Evolutionary conservation across 495 filamentous ascomycete genomes (phyloP), one percentile per base, ranked within the genome.

Genomic region (Rostrohypoxylon terebratum): DNA sequence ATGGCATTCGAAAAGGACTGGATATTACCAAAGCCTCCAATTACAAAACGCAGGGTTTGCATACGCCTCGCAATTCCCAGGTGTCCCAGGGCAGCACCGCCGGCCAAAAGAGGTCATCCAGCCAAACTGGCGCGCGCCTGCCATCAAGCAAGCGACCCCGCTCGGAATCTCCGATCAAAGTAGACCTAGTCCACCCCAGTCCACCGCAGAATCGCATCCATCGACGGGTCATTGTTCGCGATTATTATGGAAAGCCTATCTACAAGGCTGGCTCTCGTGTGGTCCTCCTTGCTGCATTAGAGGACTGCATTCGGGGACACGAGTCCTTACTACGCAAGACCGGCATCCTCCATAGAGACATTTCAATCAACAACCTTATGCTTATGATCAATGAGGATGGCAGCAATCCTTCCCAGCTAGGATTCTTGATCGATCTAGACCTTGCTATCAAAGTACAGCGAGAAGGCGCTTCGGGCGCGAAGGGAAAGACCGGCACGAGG

Each of bases 131-230:
- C 61, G 54, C 16, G 28, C 63, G 40, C 38, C 31, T 44, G 21
- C 11, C 63, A 50, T n/a, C n/a, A n/a, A n/a, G n/a, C n/a, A n/a
- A n/a, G n/a, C n/a, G n/a, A n/a, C n/a, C n/a, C n/a, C n/a, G n/a
- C n/a, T n/a, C n/a, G n/a, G n/a, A n/a, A n/a, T n/a, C n/a, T n/a
- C n/a, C n/a, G n/a, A n/a, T n/a, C n/a, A n/a, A n/a, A n/a, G n/a
- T n/a, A n/a, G n/a, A n/a, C n/a, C n/a, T n/a, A n/a, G n/a, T n/a
- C n/a, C n/a, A n/a, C n/a, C n/a, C n/a, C n/a, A n/a, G n/a, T n/a
- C n/a, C n/a, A n/a, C n/a, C n/a, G n/a, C n/a, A n/a, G n/a, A 82
- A 83, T 79, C 77, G 79, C 28, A 71, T 84, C 31, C 79, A 82
- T 74, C 80, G 82, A 13, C 81, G 82, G 54, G 66, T 85, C 44